Evolutionary conservation across 306 rosid genomes (phyloP).

Genomic region (Acacia acuminata): DNA sequence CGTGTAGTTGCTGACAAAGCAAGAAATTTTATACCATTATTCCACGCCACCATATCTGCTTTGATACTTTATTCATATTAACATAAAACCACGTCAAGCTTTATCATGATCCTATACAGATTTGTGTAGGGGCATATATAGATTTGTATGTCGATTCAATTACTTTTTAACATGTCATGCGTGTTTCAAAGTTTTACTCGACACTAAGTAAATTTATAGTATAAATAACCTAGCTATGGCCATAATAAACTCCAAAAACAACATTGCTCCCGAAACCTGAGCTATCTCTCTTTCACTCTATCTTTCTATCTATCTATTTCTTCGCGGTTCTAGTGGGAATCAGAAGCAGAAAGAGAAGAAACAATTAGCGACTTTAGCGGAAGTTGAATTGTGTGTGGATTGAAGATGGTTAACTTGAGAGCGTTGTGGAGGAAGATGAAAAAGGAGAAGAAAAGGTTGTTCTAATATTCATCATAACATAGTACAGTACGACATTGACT

Average conservation of each 20-base stretch:
- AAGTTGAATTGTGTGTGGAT: no score
- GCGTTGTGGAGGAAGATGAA: no score
- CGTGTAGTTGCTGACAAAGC: slow-evolving; percentile 3
- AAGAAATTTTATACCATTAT: slow-evolving; percentile 10
- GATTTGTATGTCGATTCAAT: neutral
- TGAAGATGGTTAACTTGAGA: no score
- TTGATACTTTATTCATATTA: neutral
- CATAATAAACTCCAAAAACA: neutral
- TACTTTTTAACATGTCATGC: neutral
- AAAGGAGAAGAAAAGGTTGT: no score
- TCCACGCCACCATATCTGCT: neutral
- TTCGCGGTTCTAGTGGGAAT: no score
- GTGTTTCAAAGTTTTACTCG: neutral
- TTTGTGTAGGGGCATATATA: neutral
- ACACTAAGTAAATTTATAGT: neutral
- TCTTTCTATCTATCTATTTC: no score
- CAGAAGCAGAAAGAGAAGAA: no score
- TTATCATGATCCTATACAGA: neutral
- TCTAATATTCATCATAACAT: no score
- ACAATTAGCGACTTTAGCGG: no score
- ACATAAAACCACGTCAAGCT: neutral
- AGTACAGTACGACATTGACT: no score
- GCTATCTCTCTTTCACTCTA: no score
- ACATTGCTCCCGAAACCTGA: no score
- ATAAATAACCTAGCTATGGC: neutral